phyloP scores from a whole-genome alignment of 148 eudicot genomes.

The Fagopyrum esculentum region DNA sequence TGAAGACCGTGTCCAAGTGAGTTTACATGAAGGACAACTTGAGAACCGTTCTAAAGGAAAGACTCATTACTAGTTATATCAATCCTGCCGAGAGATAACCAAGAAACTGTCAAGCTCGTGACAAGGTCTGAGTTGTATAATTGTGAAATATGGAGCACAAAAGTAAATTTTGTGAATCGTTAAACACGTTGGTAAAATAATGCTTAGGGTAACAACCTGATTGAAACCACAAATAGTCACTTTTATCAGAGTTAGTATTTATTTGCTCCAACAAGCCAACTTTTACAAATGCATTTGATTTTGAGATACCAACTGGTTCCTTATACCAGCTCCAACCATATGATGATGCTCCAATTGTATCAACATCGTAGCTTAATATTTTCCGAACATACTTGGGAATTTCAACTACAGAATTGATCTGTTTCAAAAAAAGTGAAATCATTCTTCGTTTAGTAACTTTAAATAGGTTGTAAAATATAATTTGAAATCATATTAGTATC shows the following conservation, averaged over 20 bases:
- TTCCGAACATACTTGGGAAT: slow-evolving; percentile 40
- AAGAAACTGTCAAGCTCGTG: neutral
- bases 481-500: neutral
- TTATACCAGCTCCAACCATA: slow-evolving; percentile 72
- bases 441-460: no score
- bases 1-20: slow-evolving; percentile 86
- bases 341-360: slow-evolving; percentile 38
- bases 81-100: slow-evolving; percentile 34
- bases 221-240: slow-evolving; percentile 93
- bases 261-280: slow-evolving; percentile 73
- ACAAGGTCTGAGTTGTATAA: neutral
- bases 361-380: slow-evolving; percentile 28
- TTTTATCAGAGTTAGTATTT: slow-evolving; percentile 82
- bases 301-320: slow-evolving; percentile 90
- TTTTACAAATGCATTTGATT: slow-evolving; percentile 43
- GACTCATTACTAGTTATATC: slow-evolving; percentile 50
- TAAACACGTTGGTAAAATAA: neutral
- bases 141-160: neutral
- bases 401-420: slow-evolving; percentile 70
- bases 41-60: slow-evolving; percentile 61
- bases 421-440: slow-evolving; percentile 14
- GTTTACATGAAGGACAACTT: slow-evolving; percentile 57
- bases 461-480: neutral
- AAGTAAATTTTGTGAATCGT: neutral
- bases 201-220: slow-evolving; percentile 36